Evolutionary conservation across 2,329 filamentous ascomycete genomes (phyloP).

Genomic region (Claviceps africana): DNA sequence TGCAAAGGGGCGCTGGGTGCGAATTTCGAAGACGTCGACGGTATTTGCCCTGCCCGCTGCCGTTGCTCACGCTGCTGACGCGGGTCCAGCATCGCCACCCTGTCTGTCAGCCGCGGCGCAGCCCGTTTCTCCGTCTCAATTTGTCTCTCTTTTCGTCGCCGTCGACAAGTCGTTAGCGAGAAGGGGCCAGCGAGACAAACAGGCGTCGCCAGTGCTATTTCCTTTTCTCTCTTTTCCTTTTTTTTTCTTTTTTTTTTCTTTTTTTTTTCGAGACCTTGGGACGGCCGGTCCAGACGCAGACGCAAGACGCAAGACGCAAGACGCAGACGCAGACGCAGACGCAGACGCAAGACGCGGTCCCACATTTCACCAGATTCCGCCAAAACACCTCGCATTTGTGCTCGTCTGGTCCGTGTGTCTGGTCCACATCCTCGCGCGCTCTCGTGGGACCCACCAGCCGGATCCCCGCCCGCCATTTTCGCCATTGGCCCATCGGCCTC

Average conservation of each 20-base stretch:
- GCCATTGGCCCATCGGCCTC: not conserved
- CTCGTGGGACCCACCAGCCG: not conserved
- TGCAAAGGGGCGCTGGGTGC: conserved; percentile 1
- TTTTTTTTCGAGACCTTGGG: not conserved
- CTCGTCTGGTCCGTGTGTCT: too few species aligned
- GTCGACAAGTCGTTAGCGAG: not conserved
- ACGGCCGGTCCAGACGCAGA: not conserved
- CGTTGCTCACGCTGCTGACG: not conserved
- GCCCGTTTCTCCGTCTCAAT: not conserved
- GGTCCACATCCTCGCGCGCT: not conserved
- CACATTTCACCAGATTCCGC: not conserved
- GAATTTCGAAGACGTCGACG: not conserved
- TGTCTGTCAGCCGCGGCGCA: conserved; percentile 1
- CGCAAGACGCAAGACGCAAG: too few species aligned
- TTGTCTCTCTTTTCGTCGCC: not conserved
- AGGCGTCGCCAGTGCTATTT: not conserved
- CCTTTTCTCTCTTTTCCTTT: not conserved
- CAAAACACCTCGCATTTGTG: not conserved
- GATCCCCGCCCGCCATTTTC: not conserved
- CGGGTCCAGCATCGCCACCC: not conserved
- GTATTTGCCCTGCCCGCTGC: not conserved
- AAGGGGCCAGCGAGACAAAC: not conserved
- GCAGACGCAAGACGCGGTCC: not conserved
- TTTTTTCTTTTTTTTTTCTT: too few species aligned
- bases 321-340: not conserved